Evolutionary conservation across 352 stramenopile species (phyloP).

Genomic region (Blastocystis sp.): DNA sequence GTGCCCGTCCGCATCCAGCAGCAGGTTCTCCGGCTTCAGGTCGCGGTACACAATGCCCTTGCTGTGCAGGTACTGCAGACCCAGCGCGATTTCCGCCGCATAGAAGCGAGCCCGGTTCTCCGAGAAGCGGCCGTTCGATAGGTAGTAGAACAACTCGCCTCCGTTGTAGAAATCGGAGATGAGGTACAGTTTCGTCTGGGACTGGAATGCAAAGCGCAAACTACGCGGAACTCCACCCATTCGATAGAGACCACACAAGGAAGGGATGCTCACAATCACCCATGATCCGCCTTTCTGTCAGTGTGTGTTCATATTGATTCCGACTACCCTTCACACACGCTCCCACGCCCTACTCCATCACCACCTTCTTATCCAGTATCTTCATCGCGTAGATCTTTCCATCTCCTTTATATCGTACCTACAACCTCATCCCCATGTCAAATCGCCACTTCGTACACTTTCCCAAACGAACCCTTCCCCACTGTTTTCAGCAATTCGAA

Average conservation of each 20-base stretch:
- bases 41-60: conserved; percentile 78
- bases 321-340: conserved; percentile 88
- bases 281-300: conserved; percentile 80
- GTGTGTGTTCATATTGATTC: conserved; percentile 81
- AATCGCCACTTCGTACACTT: conserved; percentile 75
- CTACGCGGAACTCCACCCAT: conserved; percentile 59
- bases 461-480: conserved; percentile 84
- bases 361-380: conserved; percentile 85
- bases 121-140: conserved; percentile 82
- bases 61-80: conserved; percentile 81
- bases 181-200: conserved; percentile 78
- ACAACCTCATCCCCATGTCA: conserved; percentile 77
- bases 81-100: too few relatives aligned
- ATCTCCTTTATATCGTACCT: conserved; percentile 84
- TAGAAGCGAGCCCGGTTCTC: conserved; percentile 74
- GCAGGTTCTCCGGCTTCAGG: too few relatives aligned
- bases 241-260: conserved; percentile 76
- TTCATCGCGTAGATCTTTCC: conserved; percentile 92
- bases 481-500: conserved; percentile 86
- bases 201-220: conserved; percentile 78
- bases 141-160: conserved; percentile 84
- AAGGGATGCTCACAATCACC: conserved; percentile 83
- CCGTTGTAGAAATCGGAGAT: conserved; percentile 83
- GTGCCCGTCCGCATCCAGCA: conserved; percentile 81
- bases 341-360: conserved; percentile 77